Evolutionary conservation across 2,329 filamentous ascomycete genomes (phyloP), one percentile per base, ranked within the genome.

Genomic region (Trichoderma lentiforme): DNA sequence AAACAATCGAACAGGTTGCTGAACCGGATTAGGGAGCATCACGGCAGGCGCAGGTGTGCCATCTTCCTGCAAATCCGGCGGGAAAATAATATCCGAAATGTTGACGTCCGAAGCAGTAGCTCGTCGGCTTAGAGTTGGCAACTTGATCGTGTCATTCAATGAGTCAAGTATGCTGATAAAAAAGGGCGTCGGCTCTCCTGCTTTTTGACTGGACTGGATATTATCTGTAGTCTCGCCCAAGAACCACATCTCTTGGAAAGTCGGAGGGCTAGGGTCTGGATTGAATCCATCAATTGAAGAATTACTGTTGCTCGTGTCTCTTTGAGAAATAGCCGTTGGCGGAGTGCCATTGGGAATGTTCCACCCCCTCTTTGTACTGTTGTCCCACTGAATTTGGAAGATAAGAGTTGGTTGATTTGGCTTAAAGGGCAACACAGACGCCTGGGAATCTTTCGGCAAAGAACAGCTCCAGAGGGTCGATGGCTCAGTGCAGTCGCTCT

Each of bases 181-280:
- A 81, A 98, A 97, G 0, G 95, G 95, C 0, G 95, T 97, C 9
- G 91, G 87, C 82, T 97, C 95, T 74, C 95, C 95, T 1, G 91
- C 90, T 80, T 95, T 97, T 4, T 90, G 82, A 56, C 87, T 77
- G 0, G 86, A 86, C 14, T 87, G 84, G 73, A 93, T 89, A 0
- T 87, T 86, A 77, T 98, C 95, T 0, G 94, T 97, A 0, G 93
- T 95, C 78, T 94, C 93, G 5, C 95, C 94, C 8, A 98, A 81
- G 77, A 98, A 97, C 73, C 84, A 87, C 81, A 93, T 91, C 73
- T 98, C 95, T 51, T 89, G 83, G 30, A 88, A 84, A n/a, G 82
- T 83, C 0, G 91, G 91, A 4, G 90, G 85, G 1, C 83, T 76
- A 0, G 91, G 91, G 2, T 84, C 81, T 0, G 91, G 84, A 1